Evolutionary conservation across 192 early-diverging fungal genomes (phyloP).

Genomic region (Rhizoclosmatium globosum): DNA sequence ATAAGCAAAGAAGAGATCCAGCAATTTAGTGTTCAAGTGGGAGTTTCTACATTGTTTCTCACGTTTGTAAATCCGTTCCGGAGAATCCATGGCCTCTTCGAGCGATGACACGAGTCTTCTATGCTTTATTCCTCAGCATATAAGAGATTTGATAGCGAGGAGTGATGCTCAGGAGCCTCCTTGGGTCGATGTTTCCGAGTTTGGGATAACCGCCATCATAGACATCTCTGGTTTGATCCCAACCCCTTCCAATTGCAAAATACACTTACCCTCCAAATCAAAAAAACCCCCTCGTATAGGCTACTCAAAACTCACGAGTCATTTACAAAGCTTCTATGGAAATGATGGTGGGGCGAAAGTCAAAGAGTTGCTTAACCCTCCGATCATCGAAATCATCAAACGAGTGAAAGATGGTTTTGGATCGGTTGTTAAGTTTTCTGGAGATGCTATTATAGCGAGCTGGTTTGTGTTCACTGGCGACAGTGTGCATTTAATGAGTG

Average conservation of each 20-base stretch:
- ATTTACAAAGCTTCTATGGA: slow-evolving; percentile 20
- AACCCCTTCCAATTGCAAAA: background rate
- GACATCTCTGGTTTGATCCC: slow-evolving; percentile 29
- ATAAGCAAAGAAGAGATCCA: no score
- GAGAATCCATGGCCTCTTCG: background rate
- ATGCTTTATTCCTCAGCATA: slow-evolving; percentile 21
- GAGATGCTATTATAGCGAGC: slow-evolving; percentile 33
- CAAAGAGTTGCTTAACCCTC: slow-evolving; percentile 40
- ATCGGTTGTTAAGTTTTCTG: slow-evolving; percentile 41
- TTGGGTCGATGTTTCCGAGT: slow-evolving; percentile 35
- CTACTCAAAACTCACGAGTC: slow-evolving; percentile 34
- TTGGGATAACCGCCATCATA: slow-evolving; percentile 32
- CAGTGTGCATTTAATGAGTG: background rate
- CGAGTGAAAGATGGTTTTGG: slow-evolving; percentile 19
- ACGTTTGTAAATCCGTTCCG: no score
- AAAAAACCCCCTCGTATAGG: slow-evolving; percentile 14
- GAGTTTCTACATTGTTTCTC: no score
- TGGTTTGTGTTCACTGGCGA: slow-evolving; percentile 10
- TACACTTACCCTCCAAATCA: no score
- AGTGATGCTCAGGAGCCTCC: slow-evolving; percentile 13
- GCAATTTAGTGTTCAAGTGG: no score
- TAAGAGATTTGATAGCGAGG: slow-evolving; percentile 5
- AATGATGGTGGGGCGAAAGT: slow-evolving; percentile 36
- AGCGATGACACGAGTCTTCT: slow-evolving; percentile 14
- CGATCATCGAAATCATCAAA: slow-evolving; percentile 36